Percentiles rank a stretch among this genome's conserved stretches.
phyloP scores from a whole-genome alignment of 1,284 basidiomycete genomes.

The Apiotrichum porosum region DNA sequence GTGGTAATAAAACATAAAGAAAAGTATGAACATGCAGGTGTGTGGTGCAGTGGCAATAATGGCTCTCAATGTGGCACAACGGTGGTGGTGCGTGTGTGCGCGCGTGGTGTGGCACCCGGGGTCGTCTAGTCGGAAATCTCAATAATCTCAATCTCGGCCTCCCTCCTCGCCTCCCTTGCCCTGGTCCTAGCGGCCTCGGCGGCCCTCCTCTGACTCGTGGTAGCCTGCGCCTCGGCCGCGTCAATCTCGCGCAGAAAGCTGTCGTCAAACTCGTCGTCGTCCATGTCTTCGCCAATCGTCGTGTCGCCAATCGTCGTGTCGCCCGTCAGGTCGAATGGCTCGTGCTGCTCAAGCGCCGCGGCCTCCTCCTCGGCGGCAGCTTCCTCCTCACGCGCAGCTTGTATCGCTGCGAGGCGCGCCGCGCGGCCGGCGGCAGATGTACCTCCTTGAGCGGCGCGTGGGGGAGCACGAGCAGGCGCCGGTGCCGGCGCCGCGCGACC shows the following conservation, averaged over 20 bases:
- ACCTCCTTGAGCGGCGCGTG: not conserved
- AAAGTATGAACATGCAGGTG: no score
- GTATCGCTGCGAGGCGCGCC: slow-evolving; percentile 15
- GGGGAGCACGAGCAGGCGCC: not conserved
- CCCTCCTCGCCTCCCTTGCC: not conserved
- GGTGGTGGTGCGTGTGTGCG: no score
- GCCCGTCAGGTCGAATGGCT: no score
- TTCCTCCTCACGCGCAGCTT: slow-evolving; percentile 5
- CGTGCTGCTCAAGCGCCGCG: no score
- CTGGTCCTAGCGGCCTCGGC: not conserved
- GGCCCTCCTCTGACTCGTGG: not conserved
- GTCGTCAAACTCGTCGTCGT: slow-evolving; percentile 20
- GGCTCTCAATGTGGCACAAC: no score
- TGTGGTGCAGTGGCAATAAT: no score
- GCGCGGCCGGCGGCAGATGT: slow-evolving; percentile 2
- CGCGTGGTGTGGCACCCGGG: no score
- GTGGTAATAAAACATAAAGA: no score
- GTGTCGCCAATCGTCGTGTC: no score
- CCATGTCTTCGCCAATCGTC: not conserved
- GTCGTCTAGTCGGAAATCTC: slow-evolving; percentile 4
- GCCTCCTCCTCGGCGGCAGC: no score
- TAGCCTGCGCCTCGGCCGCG: slow-evolving; percentile 18
- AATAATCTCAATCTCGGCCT: slow-evolving; percentile 6
- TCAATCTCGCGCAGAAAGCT: slow-evolving; percentile 22
- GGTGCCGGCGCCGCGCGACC: not conserved